These are phyloP conservation scores for Fusarium proliferatum DNA, from an alignment of 2,329 filamentous ascomycete genomes.

Conservation along the genomic window DNA sequence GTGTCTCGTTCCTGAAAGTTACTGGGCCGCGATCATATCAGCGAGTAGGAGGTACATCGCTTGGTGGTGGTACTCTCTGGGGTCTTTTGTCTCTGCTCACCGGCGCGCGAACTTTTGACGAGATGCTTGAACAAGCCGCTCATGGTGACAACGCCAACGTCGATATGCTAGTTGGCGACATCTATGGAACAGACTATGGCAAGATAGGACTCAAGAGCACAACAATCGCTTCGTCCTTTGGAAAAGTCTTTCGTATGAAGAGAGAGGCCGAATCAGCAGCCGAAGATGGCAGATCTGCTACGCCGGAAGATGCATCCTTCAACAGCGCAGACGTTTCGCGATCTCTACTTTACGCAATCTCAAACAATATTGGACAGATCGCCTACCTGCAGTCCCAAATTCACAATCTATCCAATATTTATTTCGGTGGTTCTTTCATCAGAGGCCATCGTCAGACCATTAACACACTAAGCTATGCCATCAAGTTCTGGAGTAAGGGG, in stretches of 20 bases:
- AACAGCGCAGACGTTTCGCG: constrained; percentile 86
- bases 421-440: constrained; percentile 98
- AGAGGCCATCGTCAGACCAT: constrained; percentile 96
- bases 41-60: constrained; percentile 92
- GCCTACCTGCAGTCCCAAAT: constrained; percentile 97
- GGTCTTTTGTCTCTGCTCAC: constrained; percentile 91
- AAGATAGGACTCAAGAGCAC: constrained; percentile 97
- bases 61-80: constrained; percentile 98
- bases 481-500: constrained; percentile 97
- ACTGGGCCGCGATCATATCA: constrained; percentile 87
- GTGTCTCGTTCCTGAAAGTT: constrained; percentile 97
- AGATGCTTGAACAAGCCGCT: constrained; percentile 94
- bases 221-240: constrained; percentile 95
- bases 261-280: constrained; percentile 81
- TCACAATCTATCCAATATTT: constrained; percentile 90
- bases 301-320: constrained; percentile 65
- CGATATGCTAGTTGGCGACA: constrained; percentile 97
- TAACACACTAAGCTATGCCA: constrained; percentile 95
- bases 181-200: constrained; percentile 94
- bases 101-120: constrained; percentile 94
- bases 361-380: constrained; percentile 98
- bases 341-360: constrained; percentile 92
- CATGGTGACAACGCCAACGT: constrained; percentile 91
- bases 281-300: constrained; percentile 74
- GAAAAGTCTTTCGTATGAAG: constrained; percentile 96